phyloP scores from a whole-genome alignment of 1,139 yeast species.

The Candida sp. region DNA sequence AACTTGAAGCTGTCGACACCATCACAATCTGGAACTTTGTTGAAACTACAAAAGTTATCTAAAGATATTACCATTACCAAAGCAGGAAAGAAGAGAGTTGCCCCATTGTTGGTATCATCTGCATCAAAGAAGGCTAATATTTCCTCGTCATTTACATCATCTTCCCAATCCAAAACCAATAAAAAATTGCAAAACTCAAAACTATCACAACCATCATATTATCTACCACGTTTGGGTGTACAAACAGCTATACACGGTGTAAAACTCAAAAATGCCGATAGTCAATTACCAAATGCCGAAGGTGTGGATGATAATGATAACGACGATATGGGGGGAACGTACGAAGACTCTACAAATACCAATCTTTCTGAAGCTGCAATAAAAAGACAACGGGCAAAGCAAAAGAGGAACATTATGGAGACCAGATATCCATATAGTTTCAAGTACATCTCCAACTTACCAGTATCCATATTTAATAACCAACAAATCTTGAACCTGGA shows the following conservation, averaged over 20 bases:
- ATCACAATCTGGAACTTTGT: background rate
- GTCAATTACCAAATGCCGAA: background rate
- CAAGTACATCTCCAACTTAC: conserved; percentile 30
- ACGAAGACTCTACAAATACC: conserved; percentile 18
- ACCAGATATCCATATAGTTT: conserved; percentile 36
- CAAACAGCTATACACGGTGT: conserved; percentile 46
- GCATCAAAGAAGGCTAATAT: conserved; percentile 26
- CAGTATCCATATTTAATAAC: conserved; percentile 34
- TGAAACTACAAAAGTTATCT: conserved; percentile 14
- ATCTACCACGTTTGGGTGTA: conserved; percentile 46
- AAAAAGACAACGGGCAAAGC: conserved; percentile 30
- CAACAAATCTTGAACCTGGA: conserved; percentile 31
- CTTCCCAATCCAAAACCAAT: conserved; percentile 6
- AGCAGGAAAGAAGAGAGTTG: conserved; percentile 82
- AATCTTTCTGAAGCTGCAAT: conserved; percentile 31
- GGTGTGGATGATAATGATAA: conserved; percentile 35
- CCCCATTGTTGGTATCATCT: conserved; percentile 71
- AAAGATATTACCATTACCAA: conserved; percentile 56
- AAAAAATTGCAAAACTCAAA: conserved; percentile 22
- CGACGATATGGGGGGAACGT: conserved; percentile 34
- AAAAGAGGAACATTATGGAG: conserved; percentile 30
- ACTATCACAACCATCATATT: conserved; percentile 39
- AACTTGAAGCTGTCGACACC: conserved; percentile 3
- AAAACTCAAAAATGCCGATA: conserved; percentile 19
- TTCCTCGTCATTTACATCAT: conserved; percentile 3